Conservation (phyloP, 164 flowering plant genomes). For the Annona squamosa region DNA sequence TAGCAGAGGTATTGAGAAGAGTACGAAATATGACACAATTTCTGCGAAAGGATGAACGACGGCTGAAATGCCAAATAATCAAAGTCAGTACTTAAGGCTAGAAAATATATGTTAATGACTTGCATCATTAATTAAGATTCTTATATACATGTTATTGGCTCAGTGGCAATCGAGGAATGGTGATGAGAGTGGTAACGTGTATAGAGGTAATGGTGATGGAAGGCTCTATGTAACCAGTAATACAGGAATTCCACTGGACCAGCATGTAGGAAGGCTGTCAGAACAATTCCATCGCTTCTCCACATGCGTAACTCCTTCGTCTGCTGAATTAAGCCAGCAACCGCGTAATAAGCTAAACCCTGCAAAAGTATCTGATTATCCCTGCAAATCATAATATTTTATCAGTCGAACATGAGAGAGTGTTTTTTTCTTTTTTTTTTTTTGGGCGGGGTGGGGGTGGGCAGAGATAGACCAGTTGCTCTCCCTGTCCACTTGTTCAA, state of each 20-base stretch:
- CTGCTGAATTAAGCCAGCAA: neutral
- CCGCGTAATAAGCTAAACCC: neutral
- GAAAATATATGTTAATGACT: neutral
- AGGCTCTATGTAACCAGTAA: slow-evolving; percentile 45
- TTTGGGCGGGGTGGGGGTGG: neutral
- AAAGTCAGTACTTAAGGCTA: neutral
- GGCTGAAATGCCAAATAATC: slow-evolving; percentile 25
- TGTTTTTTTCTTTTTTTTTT: too few species aligned
- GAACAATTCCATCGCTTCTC: slow-evolving; percentile 29
- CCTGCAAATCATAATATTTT: neutral
- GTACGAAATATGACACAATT: slow-evolving; percentile 22
- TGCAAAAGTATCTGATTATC: neutral
- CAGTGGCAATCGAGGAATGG: slow-evolving; percentile 43
- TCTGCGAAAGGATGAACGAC: slow-evolving; percentile 53
- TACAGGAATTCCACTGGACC: slow-evolving; percentile 50
- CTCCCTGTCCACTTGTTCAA: slow-evolving; percentile 10
- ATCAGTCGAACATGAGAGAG: neutral
- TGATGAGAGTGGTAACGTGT: slow-evolving; percentile 50
- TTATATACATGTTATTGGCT: slow-evolving; percentile 37
- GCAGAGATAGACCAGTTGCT: neutral
- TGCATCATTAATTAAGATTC: neutral
- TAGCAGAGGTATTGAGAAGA: slow-evolving; percentile 30
- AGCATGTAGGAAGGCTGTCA: slow-evolving; percentile 21
- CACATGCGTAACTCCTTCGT: slow-evolving; percentile 24
- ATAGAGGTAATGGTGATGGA: slow-evolving; percentile 49